Base-by-base conservation (phyloP, 306 rosid species). In the Carpinus viminea region DNA sequence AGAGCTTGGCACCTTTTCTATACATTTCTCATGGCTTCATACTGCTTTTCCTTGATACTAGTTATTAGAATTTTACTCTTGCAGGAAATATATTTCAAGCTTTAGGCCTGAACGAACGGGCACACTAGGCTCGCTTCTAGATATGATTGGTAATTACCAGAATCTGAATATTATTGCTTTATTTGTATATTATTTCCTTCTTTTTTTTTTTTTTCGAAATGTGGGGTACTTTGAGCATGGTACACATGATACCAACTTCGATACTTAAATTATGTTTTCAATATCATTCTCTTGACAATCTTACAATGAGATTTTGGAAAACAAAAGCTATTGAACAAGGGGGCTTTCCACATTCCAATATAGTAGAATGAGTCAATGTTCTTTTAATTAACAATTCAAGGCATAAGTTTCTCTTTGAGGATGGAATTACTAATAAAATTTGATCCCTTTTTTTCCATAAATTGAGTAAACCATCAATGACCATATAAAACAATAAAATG, bases 51-150 rank as follows among this genome's bases (percentile, higher is more conserved):
- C 60, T 68, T 79, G 47, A 76, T 77, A 20, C 82, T 55, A 18
- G 50, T 48, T 43, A 68, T 55, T 9, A 43, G 48, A 62, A 45
- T 68, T 62, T 78, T 65, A 21, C 16, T 77, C 61, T 82, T 86
- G 84, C 89, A 94, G 98, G 98, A 94, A 84, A 88, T 92, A 89
- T 85, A 48, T 88, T 79, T 94, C 98, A 82, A 87, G 92, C 82
- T 88, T 88, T 66, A 90, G 97, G 74, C 96, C 90, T 78, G 83
- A 90, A 84, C 92, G 93, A 76, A 77, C 66, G 13, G 96, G 97
- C 68, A 89, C 82, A 74, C 54, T 92, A 56, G 97, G 96, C 78
- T 86, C 90, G 41, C 43, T 83, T 76, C 78, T 92, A 78, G 95
- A 94, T 83, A 89, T 83, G 79, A 81, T 85, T 56, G 98, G 98